Conservation (phyloP, 306 rosid genomes). For the Trifolium pratense region DNA sequence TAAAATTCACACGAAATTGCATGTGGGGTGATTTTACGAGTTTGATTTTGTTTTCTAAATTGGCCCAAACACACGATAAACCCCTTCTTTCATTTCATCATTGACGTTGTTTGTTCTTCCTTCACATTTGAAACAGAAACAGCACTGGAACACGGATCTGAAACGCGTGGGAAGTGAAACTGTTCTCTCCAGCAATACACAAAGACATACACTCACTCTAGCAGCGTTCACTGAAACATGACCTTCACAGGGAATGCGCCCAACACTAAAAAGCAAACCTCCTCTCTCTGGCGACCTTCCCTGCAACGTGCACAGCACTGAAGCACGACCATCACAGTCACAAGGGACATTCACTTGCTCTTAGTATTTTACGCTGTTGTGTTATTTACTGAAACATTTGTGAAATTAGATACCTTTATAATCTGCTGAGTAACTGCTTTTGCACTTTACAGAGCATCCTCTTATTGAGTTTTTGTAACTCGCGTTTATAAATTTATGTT, state of each 20-base stretch:
- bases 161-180: not conserved
- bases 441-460: too few relatives aligned
- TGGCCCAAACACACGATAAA: not conserved
- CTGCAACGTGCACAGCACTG: not conserved
- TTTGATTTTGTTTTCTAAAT: not conserved
- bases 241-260: not conserved
- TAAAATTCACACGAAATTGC: not conserved
- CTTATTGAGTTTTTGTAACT: too few relatives aligned
- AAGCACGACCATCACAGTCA: not conserved
- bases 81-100: not conserved
- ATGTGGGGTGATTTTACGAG: not conserved
- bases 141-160: not conserved
- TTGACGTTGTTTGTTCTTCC: not conserved
- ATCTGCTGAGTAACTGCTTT: too few relatives aligned
- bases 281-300: not conserved
- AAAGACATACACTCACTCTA: not conserved
- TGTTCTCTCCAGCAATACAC: not conserved
- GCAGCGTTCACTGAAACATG: not conserved
- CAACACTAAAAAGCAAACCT: not conserved
- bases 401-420: too few relatives aligned
- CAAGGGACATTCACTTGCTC: not conserved
- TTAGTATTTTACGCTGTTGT: too few relatives aligned
- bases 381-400: too few relatives aligned
- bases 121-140: not conserved
- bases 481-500: too few relatives aligned